Base-by-base conservation (phyloP, 1,139 yeast species). In the Suhomyces coccinellae region DNA sequence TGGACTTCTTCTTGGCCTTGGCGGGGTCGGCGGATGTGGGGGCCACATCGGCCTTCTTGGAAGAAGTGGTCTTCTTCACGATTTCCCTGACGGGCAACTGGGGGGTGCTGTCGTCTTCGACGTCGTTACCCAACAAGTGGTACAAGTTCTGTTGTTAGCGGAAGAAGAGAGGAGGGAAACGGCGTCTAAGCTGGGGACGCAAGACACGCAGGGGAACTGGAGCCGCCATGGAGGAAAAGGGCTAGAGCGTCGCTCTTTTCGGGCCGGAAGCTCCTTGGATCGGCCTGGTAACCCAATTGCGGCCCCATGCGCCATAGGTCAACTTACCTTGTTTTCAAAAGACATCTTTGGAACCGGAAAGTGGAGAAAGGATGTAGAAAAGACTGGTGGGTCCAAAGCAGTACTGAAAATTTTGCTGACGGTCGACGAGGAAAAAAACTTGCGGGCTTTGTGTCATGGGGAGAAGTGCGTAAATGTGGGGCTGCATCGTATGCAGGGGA, bases 31-130 rank as follows among this genome's bases (percentile, higher is more conserved):
- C 90, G 56, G 85, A 80, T 53, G 90, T 78, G 61, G 96, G 96
- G 53, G 96, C 82, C 55, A 75, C 83, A 67, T 90, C 97, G 49
- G 83, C 67, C 82, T 91, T 91, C 82, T 87, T 89, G 65, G 96
- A 84, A 53, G 96, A 83, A 57, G 95, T 84, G 71, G 71, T 70
- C 77, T 83, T 80, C 80, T 85, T 90, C 67, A 87, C 95, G 56
- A 87, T 73, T 71, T 87, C 96, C 75, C 73, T 85, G 66, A 83
- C 77, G 52, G 83, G 75, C 52, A 69, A 63, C 51, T 74, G 73
- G 55, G 79, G 77, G 55, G 79, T 75, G 54, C 69, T 73, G 56
- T 69, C 74, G 70, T 80, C 87, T 67, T 87, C 95, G 63, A 86
- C 89, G 77, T 89, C 96, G 82, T 89, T 84, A 63, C 82, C 79